A percentile compares a stretch with the other conserved stretches of the same genome.
phyloP scores from a whole-genome alignment of 441 rosid genomes.

The Populus trichocarpa region DNA sequence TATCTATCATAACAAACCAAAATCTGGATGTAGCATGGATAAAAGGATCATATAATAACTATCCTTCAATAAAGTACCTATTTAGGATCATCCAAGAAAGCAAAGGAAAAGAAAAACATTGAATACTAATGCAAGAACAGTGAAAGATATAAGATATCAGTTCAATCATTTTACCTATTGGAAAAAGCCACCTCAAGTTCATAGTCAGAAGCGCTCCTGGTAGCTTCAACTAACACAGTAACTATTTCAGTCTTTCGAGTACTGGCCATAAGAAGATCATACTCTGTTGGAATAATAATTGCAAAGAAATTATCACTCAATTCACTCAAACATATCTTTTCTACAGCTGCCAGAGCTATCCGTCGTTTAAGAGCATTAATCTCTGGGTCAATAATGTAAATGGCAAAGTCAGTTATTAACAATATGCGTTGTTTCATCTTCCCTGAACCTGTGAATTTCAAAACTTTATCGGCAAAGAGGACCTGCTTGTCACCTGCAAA shows the following conservation, averaged over 20 bases:
- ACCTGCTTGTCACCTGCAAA: conserved; percentile 66
- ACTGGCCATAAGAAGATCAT: conserved; percentile 90
- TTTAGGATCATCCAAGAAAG: neutral
- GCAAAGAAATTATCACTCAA: conserved; percentile 89
- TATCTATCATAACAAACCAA: neutral
- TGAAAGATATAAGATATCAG: neutral
- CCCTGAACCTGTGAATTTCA: conserved; percentile 87
- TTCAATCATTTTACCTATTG: conserved; percentile 53
- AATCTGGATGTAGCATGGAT: neutral
- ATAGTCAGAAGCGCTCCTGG: conserved; percentile 65
- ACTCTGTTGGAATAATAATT: conserved; percentile 79
- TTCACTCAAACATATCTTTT: conserved; percentile 78
- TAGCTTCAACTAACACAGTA: conserved; percentile 71
- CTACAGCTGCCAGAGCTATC: conserved; percentile 78
- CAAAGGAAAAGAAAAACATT: neutral
- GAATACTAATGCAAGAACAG: neutral
- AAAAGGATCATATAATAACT: neutral
- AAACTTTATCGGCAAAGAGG: conserved; percentile 79
- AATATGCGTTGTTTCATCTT: conserved; percentile 82
- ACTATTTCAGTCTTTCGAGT: conserved; percentile 91
- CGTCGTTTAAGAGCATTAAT: conserved; percentile 70
- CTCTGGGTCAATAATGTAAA: conserved; percentile 84
- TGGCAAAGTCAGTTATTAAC: conserved; percentile 76
- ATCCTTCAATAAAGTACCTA: conserved; percentile 1
- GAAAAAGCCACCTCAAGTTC: conserved; percentile 77